Base-by-base conservation (phyloP, 345 rosid species). In the Geranium rotundifolium region DNA sequence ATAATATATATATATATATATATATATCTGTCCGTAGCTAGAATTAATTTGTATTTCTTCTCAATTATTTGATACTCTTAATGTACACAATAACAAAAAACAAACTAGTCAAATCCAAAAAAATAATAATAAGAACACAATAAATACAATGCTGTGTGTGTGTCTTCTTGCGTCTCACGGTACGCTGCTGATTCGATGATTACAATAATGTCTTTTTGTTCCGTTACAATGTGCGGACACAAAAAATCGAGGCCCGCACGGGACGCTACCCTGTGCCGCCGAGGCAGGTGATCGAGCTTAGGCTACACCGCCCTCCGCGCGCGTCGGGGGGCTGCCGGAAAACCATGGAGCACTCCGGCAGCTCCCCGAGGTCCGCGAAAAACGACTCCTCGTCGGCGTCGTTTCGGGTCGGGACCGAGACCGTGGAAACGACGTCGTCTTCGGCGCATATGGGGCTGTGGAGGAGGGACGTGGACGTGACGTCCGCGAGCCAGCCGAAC, bases 301-400 rank as follows among this genome's bases (percentile, higher is more conserved):
- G 61, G 63, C 76, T 71, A 20, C 78, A 65, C 69, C 76, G 63
- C 55, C 0, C 72, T 70, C 52, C 69, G n/a, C n/a, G n/a, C n/a
- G n/a, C n/a, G n/a, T n/a, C n/a, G n/a, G n/a, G n/a, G n/a, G n/a
- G n/a, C n/a, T n/a, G 76, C 64, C 85, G 68, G 72, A 84, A 87
- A 29, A 84, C 95, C 14, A 79, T 34, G 39, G 86, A 78, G 52
- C 86, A 84, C 70, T 87, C 90, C 72, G 95, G 95, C 66, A 87
- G 63, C 77, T 87, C 95, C 0, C 81, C 95, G 7, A 87, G 85
- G 68, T 84, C 95, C 19, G 84, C 85, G 55, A 79, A 87, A 59
- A 86, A 62, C 13, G 82, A 80, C 61, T 81, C 92, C 15, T 84
- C 89, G 70, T 86, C 27, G 27, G 27, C 27, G 27, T 23, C 27